Base-by-base conservation (phyloP, 495 filamentous ascomycete species). In the Penicillium waksmanii region DNA sequence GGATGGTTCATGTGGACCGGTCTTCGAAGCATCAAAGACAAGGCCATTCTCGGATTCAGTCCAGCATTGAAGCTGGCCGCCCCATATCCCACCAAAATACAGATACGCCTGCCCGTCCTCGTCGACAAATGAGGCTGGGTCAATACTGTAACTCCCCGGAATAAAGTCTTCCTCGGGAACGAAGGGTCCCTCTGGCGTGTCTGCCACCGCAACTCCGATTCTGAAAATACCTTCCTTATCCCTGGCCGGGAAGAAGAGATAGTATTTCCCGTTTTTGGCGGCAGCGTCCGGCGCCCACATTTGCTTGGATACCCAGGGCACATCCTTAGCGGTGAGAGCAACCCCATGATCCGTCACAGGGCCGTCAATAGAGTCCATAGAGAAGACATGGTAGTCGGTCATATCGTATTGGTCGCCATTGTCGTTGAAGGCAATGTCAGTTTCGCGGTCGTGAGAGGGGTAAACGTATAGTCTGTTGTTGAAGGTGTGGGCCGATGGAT, bases 391-490 rank as follows among this genome's bases (percentile, higher is more conserved):
- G 62, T 82, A 76, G 61, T 80, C 78, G 12, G 69, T 74, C 89
- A 92, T 92, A 77, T 87, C 89, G 71, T 90, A 92, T 72, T 92
- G 89, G 76, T 90, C 88, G 72, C 89, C 89, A 79, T 89, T 89
- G 79, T 92, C 88, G 79, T 90, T 90, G 64, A 87, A 88, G 50
- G 73, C 62, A 51, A 80, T 72, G 34, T 70, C 69, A 18, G 78
- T 80, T 49, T 73, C 63, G 23, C 69, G 69, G 48, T 80, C 81
- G 36, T 80, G 69, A 0, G 79, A 80, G 27, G 81, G 77, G 66
- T 78, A 84, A 50, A 84, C 76, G 75, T 82, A 84, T 62, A 79
- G 69, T 34, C 68, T 71, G 55, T 71, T 73, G 46, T 80, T 70
- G 68, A 82, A 82, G 64, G 80, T 73, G 60, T 78, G 78, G 27